Evolutionary conservation across 2,329 filamentous ascomycete genomes (phyloP).

Genomic region (Monilinia laxa): DNA sequence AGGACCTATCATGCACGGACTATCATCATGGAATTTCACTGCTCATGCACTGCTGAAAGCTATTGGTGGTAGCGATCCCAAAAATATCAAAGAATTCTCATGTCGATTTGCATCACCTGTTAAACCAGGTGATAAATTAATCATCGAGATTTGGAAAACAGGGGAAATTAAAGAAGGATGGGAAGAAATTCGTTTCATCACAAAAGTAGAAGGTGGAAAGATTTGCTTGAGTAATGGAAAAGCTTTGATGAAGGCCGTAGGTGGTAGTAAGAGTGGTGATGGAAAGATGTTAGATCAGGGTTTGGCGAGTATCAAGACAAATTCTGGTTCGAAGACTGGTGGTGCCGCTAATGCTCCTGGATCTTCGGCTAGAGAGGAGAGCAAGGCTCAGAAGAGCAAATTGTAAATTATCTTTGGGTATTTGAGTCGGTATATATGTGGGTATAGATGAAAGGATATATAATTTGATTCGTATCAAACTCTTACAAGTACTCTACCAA

Average conservation of each 20-base stretch:
- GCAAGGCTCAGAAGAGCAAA: slow-evolving; percentile 22
- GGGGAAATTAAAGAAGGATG: slow-evolving; percentile 66
- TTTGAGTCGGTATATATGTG: neutral
- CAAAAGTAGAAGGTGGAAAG: slow-evolving; percentile 76
- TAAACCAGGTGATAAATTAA: slow-evolving; percentile 76
- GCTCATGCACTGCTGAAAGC: slow-evolving; percentile 70
- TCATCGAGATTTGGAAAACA: slow-evolving; percentile 78
- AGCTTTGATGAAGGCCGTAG: slow-evolving; percentile 58
- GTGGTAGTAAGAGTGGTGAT: slow-evolving; percentile 32
- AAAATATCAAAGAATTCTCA: slow-evolving; percentile 84
- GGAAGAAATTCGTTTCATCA: slow-evolving; percentile 82
- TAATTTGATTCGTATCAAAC: neutral
- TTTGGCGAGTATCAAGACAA: slow-evolving; percentile 20
- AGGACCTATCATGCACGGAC: slow-evolving; percentile 83
- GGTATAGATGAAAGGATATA: neutral
- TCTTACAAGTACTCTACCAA: too few species aligned
- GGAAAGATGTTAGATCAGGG: slow-evolving; percentile 21
- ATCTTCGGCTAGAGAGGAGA: slow-evolving; percentile 15
- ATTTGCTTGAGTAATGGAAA: slow-evolving; percentile 84
- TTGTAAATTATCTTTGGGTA: slow-evolving; percentile 19
- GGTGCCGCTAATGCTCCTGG: slow-evolving; percentile 15
- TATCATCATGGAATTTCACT: slow-evolving; percentile 83
- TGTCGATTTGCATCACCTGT: slow-evolving; percentile 85
- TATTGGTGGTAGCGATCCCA: slow-evolving; percentile 73
- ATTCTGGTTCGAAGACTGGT: slow-evolving; percentile 12